Conservation (phyloP, 768 basidiomycete genomes). For the Pilatotrama ljubarskyi region DNA sequence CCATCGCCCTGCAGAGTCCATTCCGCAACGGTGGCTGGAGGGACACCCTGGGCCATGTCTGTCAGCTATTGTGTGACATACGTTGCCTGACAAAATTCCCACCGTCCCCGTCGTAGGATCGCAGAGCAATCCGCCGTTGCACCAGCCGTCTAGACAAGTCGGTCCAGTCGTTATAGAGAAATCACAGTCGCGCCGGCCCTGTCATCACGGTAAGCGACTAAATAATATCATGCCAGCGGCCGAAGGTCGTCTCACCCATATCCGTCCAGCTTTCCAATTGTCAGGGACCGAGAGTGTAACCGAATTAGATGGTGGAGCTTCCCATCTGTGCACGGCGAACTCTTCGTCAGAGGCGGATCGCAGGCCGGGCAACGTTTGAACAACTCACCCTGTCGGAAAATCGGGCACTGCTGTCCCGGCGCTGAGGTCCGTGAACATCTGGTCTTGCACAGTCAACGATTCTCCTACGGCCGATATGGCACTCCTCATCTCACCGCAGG, state of each 20-base stretch:
- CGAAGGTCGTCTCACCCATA: slow-evolving; percentile 45
- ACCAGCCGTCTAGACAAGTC: slow-evolving; percentile 63
- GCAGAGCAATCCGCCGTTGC: slow-evolving; percentile 67
- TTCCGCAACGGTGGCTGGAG: slow-evolving; percentile 37
- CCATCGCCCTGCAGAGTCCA: slow-evolving; percentile 34
- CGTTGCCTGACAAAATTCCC: not conserved
- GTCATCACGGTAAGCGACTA: not conserved
- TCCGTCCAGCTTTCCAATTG: slow-evolving; percentile 65
- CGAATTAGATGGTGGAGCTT: slow-evolving; percentile 36
- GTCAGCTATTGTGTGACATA: not conserved
- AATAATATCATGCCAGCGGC: not conserved
- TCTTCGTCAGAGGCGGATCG: not conserved
- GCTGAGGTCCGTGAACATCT: slow-evolving; percentile 63
- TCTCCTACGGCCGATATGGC: not conserved
- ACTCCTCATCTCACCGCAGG: slow-evolving; percentile 39
- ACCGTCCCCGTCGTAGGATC: slow-evolving; percentile 52
- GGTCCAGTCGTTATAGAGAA: slow-evolving; percentile 50
- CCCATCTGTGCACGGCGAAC: slow-evolving; percentile 33
- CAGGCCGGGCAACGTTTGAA: not conserved
- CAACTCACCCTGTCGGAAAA: slow-evolving; percentile 45
- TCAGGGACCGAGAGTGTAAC: slow-evolving; percentile 57
- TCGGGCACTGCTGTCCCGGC: slow-evolving; percentile 48
- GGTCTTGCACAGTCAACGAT: not conserved
- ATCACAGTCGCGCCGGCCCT: slow-evolving; percentile 47
- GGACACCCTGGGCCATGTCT: slow-evolving; percentile 27